Evolutionary conservation across 352 stramenopile species (phyloP), one percentile per base, ranked within the genome.

Genomic region (Phytopythium litorale): DNA sequence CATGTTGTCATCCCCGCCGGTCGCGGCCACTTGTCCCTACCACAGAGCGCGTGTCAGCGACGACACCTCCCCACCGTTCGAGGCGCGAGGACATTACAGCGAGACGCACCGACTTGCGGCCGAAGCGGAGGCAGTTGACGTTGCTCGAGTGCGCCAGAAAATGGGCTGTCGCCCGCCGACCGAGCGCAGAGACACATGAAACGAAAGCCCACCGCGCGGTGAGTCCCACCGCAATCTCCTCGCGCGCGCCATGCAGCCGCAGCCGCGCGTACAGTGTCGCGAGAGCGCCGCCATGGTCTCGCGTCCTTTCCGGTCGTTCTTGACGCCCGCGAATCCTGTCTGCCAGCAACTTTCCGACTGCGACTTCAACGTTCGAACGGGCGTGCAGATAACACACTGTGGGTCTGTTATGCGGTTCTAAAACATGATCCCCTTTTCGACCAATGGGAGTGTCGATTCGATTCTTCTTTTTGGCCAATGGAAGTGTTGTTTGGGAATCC

Each of bases 121-220:
- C 81, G 60, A 94, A 94, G 49, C 80, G 76, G 54, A 94, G 72
- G 53, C 83, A 92, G 61, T 92, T 94, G 68, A 94, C 83, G 63
- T 79, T 88, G 75, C 72, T 89, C 19, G 83, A 87, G 56, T 94
- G 85, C 28, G 75, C 85, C 56, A 92, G 64, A 66, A 94, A 92
- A 61, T 92, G 80, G 16, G 85, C 85, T 94, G 48, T 46, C 60
- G 16, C 21, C 30, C 52, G 37, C 35, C 45, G 11, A 19, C 8
- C 15, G 12, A 16, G 16, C 23, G 32, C 45, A 58, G 4, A 45
- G 25, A 2, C 23, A 21, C 56, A 40, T 21, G 30, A 30, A 38
- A 16, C 18, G 32, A 28, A 30, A 56, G 28, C 25, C 46, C 16
- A 15, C 6, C 4, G 18, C 23, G 7, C 21, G 21, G 46, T 15